phyloP scores from a whole-genome alignment of 2,329 filamentous ascomycete species.

The Xenoacremonium recifei region DNA sequence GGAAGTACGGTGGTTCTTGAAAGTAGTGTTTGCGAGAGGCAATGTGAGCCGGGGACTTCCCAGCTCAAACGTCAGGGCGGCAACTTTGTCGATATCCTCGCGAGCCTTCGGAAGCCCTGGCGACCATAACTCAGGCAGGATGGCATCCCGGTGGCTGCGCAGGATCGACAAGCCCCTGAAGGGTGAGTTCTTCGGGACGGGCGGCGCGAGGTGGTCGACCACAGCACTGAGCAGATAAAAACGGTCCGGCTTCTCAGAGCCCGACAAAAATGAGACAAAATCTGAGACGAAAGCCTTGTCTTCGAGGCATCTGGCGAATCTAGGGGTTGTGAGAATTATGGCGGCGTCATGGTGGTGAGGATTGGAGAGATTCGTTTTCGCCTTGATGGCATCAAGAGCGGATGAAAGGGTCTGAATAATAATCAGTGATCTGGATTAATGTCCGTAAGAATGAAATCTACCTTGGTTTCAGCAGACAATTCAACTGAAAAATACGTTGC shows the following conservation, averaged over 20 bases:
- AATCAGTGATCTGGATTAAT: slow-evolving; percentile 7
- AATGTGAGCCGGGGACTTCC: slow-evolving; percentile 46
- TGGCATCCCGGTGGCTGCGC: slow-evolving; percentile 36
- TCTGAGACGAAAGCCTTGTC: slow-evolving; percentile 41
- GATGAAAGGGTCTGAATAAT: slow-evolving; percentile 14
- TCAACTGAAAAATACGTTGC: slow-evolving; percentile 20
- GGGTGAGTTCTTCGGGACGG: slow-evolving; percentile 27
- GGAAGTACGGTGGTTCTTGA: slow-evolving; percentile 64
- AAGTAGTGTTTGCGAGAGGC: slow-evolving; percentile 76
- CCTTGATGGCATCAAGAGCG: slow-evolving; percentile 16
- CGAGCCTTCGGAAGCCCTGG: slow-evolving; percentile 21
- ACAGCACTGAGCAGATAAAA: slow-evolving; percentile 54
- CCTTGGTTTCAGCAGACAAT: slow-evolving; percentile 13
- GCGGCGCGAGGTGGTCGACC: slow-evolving; percentile 52
- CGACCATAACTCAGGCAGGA: slow-evolving; percentile 49
- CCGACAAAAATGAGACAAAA: slow-evolving; percentile 47
- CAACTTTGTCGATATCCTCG: slow-evolving; percentile 34
- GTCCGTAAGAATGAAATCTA: neutral
- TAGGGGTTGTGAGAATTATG: slow-evolving; percentile 49
- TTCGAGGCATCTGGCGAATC: slow-evolving; percentile 47
- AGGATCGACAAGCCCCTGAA: slow-evolving; percentile 51
- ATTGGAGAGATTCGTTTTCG: slow-evolving; percentile 26
- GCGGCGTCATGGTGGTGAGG: slow-evolving; percentile 37
- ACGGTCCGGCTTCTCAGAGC: slow-evolving; percentile 34
- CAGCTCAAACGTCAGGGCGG: slow-evolving; percentile 42